A percentile compares a stretch with the other conserved stretches of the same genome.
phyloP scores from a whole-genome alignment of 805 yeast species.

The Zygosaccharomyces lentus region DNA sequence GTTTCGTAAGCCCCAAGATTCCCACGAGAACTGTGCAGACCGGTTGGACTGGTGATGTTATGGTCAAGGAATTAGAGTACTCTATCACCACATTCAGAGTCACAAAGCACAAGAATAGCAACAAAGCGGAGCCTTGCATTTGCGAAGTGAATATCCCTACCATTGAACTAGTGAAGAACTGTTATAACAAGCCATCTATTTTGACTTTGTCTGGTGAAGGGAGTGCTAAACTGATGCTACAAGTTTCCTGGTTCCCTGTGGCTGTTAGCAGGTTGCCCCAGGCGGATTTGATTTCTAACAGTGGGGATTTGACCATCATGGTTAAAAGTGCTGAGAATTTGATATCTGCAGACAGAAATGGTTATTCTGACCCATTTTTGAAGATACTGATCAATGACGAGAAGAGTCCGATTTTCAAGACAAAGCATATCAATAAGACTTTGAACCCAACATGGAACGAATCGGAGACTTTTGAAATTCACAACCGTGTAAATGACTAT shows the following conservation, averaged over 20 bases:
- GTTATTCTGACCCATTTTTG: conserved; percentile 89
- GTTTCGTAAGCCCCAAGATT: conserved; percentile 53
- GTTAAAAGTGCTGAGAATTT: conserved; percentile 62
- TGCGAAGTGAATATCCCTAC: conserved; percentile 68
- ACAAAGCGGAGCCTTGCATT: conserved; percentile 52
- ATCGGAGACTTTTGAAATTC: conserved; percentile 48
- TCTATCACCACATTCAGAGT: conserved; percentile 63
- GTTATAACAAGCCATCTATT: conserved; percentile 58
- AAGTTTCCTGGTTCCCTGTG: conserved; percentile 78
- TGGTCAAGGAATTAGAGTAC: conserved; percentile 72
- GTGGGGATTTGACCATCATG: conserved; percentile 64
- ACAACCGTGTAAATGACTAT: conserved; percentile 57
- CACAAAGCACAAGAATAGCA: conserved; percentile 49
- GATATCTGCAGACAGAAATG: conserved; percentile 83
- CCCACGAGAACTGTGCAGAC: conserved; percentile 31
- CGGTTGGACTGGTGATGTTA: conserved; percentile 64
- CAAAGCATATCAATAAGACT: conserved; percentile 80
- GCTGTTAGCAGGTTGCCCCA: conserved; percentile 57
- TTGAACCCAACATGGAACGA: conserved; percentile 91
- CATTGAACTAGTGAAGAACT: conserved; percentile 54
- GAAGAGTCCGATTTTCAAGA: conserved; percentile 56
- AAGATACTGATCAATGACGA: conserved; percentile 63
- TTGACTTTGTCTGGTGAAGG: conserved; percentile 53
- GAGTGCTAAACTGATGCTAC: conserved; percentile 50
- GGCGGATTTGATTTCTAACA: conserved; percentile 67